Evolutionary conservation across 2,329 filamentous ascomycete species (phyloP).

Genomic region (Fusarium verrucosum): DNA sequence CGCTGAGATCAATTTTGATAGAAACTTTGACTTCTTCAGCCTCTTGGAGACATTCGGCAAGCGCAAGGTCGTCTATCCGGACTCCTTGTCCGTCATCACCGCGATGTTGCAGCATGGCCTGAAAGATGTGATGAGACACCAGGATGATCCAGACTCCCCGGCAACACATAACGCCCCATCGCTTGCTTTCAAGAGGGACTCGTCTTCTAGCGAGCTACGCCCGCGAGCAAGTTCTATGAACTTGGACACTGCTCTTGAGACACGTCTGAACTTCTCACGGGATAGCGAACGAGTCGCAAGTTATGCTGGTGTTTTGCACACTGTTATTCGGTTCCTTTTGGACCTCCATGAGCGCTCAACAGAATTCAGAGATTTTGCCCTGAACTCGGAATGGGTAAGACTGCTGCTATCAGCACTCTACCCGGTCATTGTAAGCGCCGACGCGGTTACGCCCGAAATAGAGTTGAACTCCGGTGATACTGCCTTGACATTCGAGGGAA

Average conservation of each 20-base stretch:
- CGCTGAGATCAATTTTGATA: constrained; percentile 75
- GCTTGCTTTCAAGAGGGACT: constrained; percentile 16
- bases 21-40: constrained; percentile 76
- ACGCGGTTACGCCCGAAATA: constrained; percentile 82
- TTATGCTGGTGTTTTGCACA: constrained; percentile 74
- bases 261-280: constrained; percentile 50
- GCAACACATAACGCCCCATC: constrained; percentile 29
- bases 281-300: constrained; percentile 58
- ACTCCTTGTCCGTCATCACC: constrained; percentile 80
- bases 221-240: constrained; percentile 71
- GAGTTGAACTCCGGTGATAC: constrained; percentile 88
- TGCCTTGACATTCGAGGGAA: constrained; percentile 83
- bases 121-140: constrained; percentile 71
- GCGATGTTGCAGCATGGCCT: constrained; percentile 89
- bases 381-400: constrained; percentile 82
- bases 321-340: constrained; percentile 80
- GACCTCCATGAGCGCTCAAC: constrained; percentile 80
- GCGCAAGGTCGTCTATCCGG: constrained; percentile 75
- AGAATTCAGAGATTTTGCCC: constrained; percentile 83
- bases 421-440: constrained; percentile 86
- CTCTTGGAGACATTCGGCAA: constrained; percentile 78
- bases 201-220: constrained; percentile 30
- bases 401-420: constrained; percentile 83
- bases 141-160: constrained; percentile 68
- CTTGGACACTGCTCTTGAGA: constrained; percentile 67